Evolutionary conservation across 2,329 filamentous ascomycete species (phyloP), one percentile per base, ranked within the genome.

Genomic region (Didymella glomerata): DNA sequence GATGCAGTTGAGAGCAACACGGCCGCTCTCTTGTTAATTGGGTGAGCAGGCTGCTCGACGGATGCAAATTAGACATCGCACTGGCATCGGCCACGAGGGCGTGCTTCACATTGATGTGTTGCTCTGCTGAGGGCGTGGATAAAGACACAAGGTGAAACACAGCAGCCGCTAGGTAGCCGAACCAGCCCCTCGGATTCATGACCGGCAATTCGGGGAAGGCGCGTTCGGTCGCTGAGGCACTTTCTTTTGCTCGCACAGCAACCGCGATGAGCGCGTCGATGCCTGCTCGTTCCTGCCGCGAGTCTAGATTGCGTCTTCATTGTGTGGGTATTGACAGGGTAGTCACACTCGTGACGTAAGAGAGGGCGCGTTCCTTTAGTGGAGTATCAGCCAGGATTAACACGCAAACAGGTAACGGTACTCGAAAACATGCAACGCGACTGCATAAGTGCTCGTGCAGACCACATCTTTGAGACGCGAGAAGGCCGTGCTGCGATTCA

Each of bases 141-240:
- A 48, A 48, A 51, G 48, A 44, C 34, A 41, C 18, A 49, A 24
- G 18, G 41, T 56, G 54, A 51, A 51, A 57, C 42, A 45, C 18
- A 18, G 34, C 36, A 57, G 48, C 48, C 54, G 48, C 54, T 57
- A 57, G 38, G 32, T 30, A 54, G 50, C 50, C 56, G 56, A 59
- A 53, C 56, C 56, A 51, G 8, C 14, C 18, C 32, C 41, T 27
- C 41, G 56, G 47, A 48, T 42, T 25, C 28, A 16, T 22, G 40
- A 45, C 50, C 41, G 28, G 24, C 44, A 38, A 16, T 38, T 44
- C 20, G 34, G 36, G 36, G 22, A 34, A 59, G 38, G 22, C 27
- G 56, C 25, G n/a, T 50, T 30, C 42, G 22, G 40, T 40, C 42
- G 41, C 27, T 47, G 42, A 27, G 28, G 47, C 46, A 46, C 11